Evolutionary conservation across 2,329 filamentous ascomycete species (phyloP), one percentile per base, ranked within the genome.

Genomic region (Fusarium musae): DNA sequence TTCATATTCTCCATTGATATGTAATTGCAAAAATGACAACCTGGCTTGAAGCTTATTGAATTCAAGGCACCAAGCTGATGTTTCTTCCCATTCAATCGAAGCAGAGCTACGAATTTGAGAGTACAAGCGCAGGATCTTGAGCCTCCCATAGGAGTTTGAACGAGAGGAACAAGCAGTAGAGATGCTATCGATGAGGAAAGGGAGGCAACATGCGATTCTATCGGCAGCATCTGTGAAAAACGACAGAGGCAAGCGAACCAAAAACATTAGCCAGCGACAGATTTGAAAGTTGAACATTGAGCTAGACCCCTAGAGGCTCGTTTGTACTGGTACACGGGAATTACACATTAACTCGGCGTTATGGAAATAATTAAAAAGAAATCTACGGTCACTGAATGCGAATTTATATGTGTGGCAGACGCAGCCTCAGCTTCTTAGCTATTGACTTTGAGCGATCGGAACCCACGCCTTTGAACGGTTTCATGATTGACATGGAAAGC

Each of bases 241-340:
- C 30, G 52, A 43, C 40, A 23, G 44, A 32, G 50, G 26, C 54
- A 44, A 42, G 42, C 56, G 53, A 52, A 49, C n/a, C 40, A 53
- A 43, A 64, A 46, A 13, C 47, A 47, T 53, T 23, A 44, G 44
- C 36, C 53, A 36, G 56, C 52, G 42, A 26, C 56, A 40, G 19
- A 21, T 63, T 59, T 60, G 70, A 59, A 73, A 67, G 43, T 70
- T 67, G 58, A 59, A 61, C 62, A 44, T 56, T 26, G 28, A 40
- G 30, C 39, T 59, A 34, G 43, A 28, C 37, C 36, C 9, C 16
- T 32, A 26, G 28, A 42, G 42, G 5, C n/a, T 43, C 23, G 6
- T 7, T 28, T 26, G 28, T 28, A 66, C 49, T 43, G 37, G 21
- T 37, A 54, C 34, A 26, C 19, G 37, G 26, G 23, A 19, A 44